Evolutionary conservation across 768 basidiomycete species (phyloP), one percentile per base, ranked within the genome.

Genomic region (Hypholoma sublateritium): DNA sequence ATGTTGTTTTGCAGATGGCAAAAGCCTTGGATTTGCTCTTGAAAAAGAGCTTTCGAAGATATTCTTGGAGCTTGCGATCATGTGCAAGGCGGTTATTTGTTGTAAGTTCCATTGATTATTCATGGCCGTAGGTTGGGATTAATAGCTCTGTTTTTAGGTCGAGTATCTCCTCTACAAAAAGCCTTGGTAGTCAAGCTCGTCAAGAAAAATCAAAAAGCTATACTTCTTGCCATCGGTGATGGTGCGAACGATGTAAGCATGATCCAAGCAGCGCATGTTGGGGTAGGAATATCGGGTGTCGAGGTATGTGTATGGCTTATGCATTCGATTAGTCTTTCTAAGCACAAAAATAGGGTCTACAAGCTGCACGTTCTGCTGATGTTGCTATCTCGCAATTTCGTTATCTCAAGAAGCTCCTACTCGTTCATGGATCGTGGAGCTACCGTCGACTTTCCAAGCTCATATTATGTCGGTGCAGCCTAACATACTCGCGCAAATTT

Each of bases 381-480:
- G 87, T 99, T 37, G 93, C 97, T 0, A 99, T 99, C 60, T 96
- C 95, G 2, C 96, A 99, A 72, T 99, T 99, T 78, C 83, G 96
- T 19, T 98, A 80, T 75, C 76, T 99, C 61, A 95, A 94, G 74
- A 99, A 99, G 72, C 74, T 98, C 22, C 70, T 99, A 8, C 85
- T 99, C 14, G 97, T 99, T 6, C 97, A 99, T 67, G 97, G 97
- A 4, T 91, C 97, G 2, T 99, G 97, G 97, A 98, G 96, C 74
- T 99, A 99, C 69, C 88, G 92, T 55, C 82, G 97, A 34, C 70
- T 99, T 56, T 95, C 95, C 13, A 98, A 96, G 70, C 81, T 99
- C 55, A 95, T 98, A 66, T 79, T 99, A 8, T 99, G 96, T 95
- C 68, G 59, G 93, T 81, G 45, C 28, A 48, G 3, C 32, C 22